Percentiles rank a stretch among this genome's conserved stretches.
Evolutionary conservation across 257 asterid species (phyloP).

Genomic region (Solanum ahanhuiri): DNA sequence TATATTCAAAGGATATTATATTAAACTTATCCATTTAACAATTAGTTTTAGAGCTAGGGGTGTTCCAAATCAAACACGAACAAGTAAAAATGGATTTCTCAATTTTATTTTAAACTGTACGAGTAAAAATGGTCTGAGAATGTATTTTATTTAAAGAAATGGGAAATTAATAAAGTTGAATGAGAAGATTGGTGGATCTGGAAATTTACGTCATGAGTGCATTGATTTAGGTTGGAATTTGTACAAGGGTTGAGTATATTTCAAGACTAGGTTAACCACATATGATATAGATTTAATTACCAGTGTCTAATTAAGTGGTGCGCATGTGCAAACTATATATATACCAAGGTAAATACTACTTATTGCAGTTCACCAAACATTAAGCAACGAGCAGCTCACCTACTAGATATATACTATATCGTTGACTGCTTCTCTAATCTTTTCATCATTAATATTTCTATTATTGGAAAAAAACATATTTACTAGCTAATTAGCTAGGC

Average conservation of each 20-base stretch:
- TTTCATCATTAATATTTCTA: background rate
- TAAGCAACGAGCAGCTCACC: slow-evolving; percentile 6
- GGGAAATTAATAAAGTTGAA: background rate
- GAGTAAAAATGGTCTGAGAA: background rate
- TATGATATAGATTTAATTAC: background rate
- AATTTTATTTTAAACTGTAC: background rate
- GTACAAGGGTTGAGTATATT: background rate
- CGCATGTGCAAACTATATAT: background rate
- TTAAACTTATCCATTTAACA: too few species aligned
- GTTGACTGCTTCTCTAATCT: background rate
- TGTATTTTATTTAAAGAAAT: background rate
- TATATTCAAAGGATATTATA: background rate
- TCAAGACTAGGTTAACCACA: background rate
- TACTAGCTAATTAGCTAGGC: background rate
- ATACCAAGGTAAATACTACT: background rate
- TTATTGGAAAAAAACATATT: background rate
- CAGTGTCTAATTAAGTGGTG: background rate
- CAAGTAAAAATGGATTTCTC: too few species aligned
- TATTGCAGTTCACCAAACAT: slow-evolving; percentile 14
- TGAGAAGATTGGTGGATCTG: background rate
- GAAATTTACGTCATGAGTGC: background rate
- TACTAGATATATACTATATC: background rate
- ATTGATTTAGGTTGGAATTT: slow-evolving; percentile 2
- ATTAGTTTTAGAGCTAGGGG: too few species aligned
- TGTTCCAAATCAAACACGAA: too few species aligned